Percentiles rank a stretch among this genome's conserved stretches.
Evolutionary conservation across 176 grass and related monocot species (phyloP).

Genomic region (Zea luxurians): DNA sequence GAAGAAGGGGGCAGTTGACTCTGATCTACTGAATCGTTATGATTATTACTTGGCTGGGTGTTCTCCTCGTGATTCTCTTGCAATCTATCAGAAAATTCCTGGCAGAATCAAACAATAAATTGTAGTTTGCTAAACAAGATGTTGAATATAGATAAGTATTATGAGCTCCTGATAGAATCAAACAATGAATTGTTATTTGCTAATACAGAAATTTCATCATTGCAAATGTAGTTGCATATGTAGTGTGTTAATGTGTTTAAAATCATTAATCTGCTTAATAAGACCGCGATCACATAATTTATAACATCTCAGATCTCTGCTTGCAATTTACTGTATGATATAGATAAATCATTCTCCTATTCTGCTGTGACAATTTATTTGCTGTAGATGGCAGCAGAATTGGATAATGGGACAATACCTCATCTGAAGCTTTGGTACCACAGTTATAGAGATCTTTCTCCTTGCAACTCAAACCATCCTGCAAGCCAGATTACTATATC

Average conservation of each 20-base stretch:
- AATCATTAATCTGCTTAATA: conserved; percentile 1
- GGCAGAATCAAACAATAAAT: conserved; percentile 30
- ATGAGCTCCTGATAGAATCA: background rate
- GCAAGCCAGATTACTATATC: background rate
- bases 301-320: background rate
- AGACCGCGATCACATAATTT: background rate
- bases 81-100: conserved; percentile 39
- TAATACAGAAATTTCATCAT: too few relatives aligned
- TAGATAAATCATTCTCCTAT: background rate
- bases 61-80: conserved; percentile 35
- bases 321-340: background rate
- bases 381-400: conserved; percentile 4
- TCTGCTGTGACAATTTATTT: background rate
- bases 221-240: too few relatives aligned
- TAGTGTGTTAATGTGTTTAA: conserved; percentile 1
- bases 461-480: conserved; percentile 37
- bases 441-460: conserved; percentile 1
- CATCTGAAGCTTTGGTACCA: conserved; percentile 16
- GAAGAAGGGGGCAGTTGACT: conserved; percentile 39
- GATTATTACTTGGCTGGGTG: conserved; percentile 35
- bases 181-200: too few relatives aligned
- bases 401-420: conserved; percentile 21
- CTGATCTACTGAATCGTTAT: conserved; percentile 38
- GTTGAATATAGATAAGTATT: conserved; percentile 8
- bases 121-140: conserved; percentile 33